Evolutionary conservation across 1,284 basidiomycete genomes (phyloP).

Genomic region (Cystobasidium slooffiae): DNA sequence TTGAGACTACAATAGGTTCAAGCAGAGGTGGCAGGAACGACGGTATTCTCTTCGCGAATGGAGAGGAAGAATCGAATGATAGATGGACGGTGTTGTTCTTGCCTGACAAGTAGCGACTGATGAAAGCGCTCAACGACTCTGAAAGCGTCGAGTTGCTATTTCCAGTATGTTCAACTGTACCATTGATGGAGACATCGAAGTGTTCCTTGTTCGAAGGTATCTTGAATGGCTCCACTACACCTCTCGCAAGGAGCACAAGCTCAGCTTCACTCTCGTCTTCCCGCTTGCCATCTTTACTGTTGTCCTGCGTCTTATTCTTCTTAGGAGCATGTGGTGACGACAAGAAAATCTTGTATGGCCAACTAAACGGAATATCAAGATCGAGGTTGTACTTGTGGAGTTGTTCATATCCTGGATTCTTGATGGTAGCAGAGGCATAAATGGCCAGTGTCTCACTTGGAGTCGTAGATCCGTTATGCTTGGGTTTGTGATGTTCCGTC

Average conservation of each 20-base stretch:
- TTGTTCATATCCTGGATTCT: conserved; percentile 40
- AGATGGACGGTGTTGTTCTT: conserved; percentile 47
- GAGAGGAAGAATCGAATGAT: conserved; percentile 46
- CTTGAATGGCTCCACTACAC: conserved; percentile 47
- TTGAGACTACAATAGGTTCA: conserved; percentile 37
- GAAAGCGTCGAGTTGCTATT: conserved; percentile 44
- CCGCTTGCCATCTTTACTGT: neutral
- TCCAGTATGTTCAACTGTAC: conserved; percentile 47
- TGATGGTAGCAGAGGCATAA: conserved; percentile 25
- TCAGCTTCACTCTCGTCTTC: neutral
- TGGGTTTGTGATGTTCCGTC: conserved; percentile 7
- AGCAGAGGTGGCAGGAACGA: conserved; percentile 42
- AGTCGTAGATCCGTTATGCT: neutral
- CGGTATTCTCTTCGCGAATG: conserved; percentile 44
- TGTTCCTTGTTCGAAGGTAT: conserved; percentile 35
- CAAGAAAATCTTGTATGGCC: conserved; percentile 41
- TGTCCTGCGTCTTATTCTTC: neutral
- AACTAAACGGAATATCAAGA: conserved; percentile 38
- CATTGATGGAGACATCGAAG: conserved; percentile 45
- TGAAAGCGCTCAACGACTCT: conserved; percentile 46
- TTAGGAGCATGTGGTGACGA: conserved; percentile 2
- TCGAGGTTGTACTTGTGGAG: conserved; percentile 25
- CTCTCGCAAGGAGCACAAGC: conserved; percentile 46
- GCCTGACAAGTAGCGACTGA: conserved; percentile 49
- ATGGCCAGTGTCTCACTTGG: conserved; percentile 25